Percentiles rank a stretch among this genome's conserved stretches.
These are phyloP conservation scores for Solanum lycopersicoides DNA, from an alignment of 257 asterid species.

Conservation along the genomic window DNA sequence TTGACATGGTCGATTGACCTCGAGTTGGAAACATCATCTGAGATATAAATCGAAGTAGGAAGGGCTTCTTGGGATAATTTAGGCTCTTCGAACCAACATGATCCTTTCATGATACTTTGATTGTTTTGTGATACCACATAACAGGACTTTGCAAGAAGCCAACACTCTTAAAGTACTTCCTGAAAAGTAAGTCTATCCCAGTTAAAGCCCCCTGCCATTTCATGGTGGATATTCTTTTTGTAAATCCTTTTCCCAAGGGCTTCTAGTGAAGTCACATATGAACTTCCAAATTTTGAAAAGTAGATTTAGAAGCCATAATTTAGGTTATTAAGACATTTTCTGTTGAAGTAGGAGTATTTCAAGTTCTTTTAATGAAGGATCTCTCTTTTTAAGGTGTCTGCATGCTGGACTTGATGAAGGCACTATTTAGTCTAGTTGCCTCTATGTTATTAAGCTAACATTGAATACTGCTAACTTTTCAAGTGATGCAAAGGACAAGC, in stretches of 20 bases:
- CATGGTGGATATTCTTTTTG: neutral
- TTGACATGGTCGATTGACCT: neutral
- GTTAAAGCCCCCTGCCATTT: neutral
- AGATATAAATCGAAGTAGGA: neutral
- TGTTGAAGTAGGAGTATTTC: neutral
- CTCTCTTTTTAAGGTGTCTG: neutral
- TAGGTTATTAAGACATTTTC: neutral
- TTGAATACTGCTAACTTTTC: neutral
- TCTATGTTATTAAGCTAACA: neutral
- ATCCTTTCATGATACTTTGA: constrained; percentile 2
- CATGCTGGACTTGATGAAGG: neutral
- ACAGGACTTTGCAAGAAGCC: constrained; percentile 9
- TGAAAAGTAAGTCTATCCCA: constrained; percentile 8
- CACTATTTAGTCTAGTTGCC: neutral
- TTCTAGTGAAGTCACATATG: neutral
- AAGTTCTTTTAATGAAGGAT: neutral
- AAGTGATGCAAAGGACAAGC: neutral
- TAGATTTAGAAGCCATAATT: neutral
- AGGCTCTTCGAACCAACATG: neutral
- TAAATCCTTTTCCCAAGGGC: neutral
- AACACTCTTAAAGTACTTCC: constrained; percentile 11
- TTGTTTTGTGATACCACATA: constrained; percentile 8
- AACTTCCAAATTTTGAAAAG: neutral
- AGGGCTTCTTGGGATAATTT: constrained; percentile 1
- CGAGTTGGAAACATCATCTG: neutral